These are phyloP conservation scores for Monascus ruber DNA, from an alignment of 2,329 filamentous ascomycete genomes.

Conservation along the genomic window DNA sequence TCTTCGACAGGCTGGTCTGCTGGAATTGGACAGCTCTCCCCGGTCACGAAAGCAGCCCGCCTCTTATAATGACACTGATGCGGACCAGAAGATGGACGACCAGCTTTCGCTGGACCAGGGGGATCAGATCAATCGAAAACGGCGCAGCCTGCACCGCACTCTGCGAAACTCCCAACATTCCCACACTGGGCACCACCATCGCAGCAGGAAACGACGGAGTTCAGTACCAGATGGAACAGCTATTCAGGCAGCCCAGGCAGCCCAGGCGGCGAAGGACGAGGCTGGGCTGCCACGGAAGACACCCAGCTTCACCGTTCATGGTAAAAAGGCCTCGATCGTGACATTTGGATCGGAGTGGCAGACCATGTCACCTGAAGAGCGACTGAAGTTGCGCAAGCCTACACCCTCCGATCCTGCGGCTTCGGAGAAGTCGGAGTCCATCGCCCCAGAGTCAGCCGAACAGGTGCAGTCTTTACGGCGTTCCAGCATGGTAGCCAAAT, in stretches of 20 bases:
- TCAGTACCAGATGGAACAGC: slow-evolving; percentile 38
- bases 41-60: slow-evolving; percentile 31
- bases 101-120: slow-evolving; percentile 30
- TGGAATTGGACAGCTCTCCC: slow-evolving; percentile 38
- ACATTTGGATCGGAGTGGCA: slow-evolving; percentile 92
- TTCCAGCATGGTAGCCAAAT: slow-evolving; percentile 53
- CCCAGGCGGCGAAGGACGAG: slow-evolving; percentile 34
- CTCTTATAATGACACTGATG: slow-evolving; percentile 32
- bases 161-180: slow-evolving; percentile 58
- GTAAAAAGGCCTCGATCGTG: slow-evolving; percentile 94
- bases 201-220: slow-evolving; percentile 67
- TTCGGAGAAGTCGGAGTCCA: slow-evolving; percentile 14
- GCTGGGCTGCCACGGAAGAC: slow-evolving; percentile 66
- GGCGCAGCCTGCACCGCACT: slow-evolving; percentile 80
- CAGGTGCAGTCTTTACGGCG: slow-evolving; percentile 54
- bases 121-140: slow-evolving; percentile 53
- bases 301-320: slow-evolving; percentile 89
- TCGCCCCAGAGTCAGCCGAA: slow-evolving; percentile 21
- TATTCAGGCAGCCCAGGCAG: slow-evolving; percentile 44
- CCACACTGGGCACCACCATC: slow-evolving; percentile 50
- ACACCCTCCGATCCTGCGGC: slow-evolving; percentile 19
- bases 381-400: slow-evolving; percentile 51
- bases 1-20: slow-evolving; percentile 55
- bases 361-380: slow-evolving; percentile 62
- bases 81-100: slow-evolving; percentile 29